Conservation (phyloP, 148 eudicot genomes). For the Arbutus unedo region DNA sequence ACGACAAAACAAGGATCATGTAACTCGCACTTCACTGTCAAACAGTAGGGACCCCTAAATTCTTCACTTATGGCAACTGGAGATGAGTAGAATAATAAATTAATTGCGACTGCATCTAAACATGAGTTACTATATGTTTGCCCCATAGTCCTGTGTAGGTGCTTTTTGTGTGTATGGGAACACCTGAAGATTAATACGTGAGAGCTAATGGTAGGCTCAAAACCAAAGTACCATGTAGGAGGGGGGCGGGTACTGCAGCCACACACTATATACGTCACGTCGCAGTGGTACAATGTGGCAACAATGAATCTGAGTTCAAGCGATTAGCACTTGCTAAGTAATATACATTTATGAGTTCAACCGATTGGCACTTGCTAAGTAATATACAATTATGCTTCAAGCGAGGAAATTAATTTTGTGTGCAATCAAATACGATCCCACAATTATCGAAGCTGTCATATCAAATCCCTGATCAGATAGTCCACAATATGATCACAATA, state of each 20-base stretch:
- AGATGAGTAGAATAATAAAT: not conserved
- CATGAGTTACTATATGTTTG: not conserved
- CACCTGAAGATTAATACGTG: not conserved
- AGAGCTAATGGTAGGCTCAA: not conserved
- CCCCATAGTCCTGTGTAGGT: not conserved
- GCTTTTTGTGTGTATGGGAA: not conserved
- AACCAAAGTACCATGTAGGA: conserved; percentile 4
- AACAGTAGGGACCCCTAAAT: not conserved
- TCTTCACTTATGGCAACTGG: not conserved
- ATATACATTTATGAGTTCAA: not conserved
- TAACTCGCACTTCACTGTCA: not conserved
- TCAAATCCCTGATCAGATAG: not conserved
- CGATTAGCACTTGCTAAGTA: not conserved
- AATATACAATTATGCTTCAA: not conserved
- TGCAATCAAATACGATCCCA: conserved; percentile 15
- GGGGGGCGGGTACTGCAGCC: not conserved
- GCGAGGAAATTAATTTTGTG: not conserved
- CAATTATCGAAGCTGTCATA: conserved; percentile 18
- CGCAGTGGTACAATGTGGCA: not conserved
- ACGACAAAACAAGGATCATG: not conserved
- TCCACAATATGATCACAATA: conserved; percentile 4
- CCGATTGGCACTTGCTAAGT: not conserved
- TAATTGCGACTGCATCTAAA: not conserved
- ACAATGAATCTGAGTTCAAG: not conserved
- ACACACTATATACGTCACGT: not conserved